phyloP scores from a whole-genome alignment of 2,329 filamentous ascomycete genomes.

The Aspergillus quadricinctus region DNA sequence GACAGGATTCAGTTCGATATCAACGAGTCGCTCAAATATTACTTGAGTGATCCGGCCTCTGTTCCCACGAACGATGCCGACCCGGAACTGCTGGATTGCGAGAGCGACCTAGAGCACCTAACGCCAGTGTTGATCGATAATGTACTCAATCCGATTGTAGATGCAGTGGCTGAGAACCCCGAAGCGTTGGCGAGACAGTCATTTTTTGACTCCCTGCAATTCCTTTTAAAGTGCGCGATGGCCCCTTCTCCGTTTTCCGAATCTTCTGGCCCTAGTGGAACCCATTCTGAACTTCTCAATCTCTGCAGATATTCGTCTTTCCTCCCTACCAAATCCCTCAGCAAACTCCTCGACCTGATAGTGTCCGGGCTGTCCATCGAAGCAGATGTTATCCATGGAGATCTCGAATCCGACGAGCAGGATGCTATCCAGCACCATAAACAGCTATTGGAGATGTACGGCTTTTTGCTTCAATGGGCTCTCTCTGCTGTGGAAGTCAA shows the following conservation, averaged over 20 bases:
- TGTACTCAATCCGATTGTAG: constrained; percentile 85
- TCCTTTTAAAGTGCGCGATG: constrained; percentile 87
- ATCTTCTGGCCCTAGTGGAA: constrained; percentile 36
- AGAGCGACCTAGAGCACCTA: constrained; percentile 82
- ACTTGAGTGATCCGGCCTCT: constrained; percentile 84
- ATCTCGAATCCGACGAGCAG: constrained; percentile 88
- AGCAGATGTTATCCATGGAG: constrained; percentile 77
- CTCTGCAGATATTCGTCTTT: constrained; percentile 73
- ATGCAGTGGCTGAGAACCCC: constrained; percentile 85
- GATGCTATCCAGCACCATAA: constrained; percentile 84
- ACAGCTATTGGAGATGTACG: constrained; percentile 86
- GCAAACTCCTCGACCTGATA: constrained; percentile 88
- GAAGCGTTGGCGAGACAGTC: constrained; percentile 76
- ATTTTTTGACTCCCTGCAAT: constrained; percentile 89
- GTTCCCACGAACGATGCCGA: constrained; percentile 86
- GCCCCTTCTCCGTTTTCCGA: constrained; percentile 41
- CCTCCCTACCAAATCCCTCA: constrained; percentile 75
- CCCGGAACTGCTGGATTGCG: constrained; percentile 78
- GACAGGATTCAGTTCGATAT: constrained; percentile 78
- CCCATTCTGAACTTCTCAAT: constrained; percentile 60
- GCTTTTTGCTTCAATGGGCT: constrained; percentile 91
- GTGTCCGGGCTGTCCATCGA: constrained; percentile 81
- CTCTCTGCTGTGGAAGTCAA: constrained; percentile 92
- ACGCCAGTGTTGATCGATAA: constrained; percentile 75
- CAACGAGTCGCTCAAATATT: constrained; percentile 92